phyloP scores from a whole-genome alignment of 176 grass and related monocot genomes.

The Pontederia paniculata region DNA sequence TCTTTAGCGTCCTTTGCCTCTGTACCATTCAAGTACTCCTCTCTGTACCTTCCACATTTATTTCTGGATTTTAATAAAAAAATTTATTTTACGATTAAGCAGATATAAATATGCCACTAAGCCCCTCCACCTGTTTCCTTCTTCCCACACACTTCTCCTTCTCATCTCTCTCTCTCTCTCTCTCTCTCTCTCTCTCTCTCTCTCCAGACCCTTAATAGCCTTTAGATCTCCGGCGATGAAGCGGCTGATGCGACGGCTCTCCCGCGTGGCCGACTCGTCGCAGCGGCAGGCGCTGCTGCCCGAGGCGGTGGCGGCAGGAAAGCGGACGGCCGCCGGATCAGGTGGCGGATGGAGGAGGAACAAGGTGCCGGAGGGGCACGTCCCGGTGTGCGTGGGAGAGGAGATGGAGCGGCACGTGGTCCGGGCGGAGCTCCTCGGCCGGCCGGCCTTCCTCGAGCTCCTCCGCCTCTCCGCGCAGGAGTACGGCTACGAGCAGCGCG shows the following conservation, averaged over 20 bases:
- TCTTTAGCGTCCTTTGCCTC: too few species aligned
- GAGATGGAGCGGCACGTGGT: constrained; percentile 10
- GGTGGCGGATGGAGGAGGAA: not conserved
- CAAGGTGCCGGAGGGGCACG: not conserved
- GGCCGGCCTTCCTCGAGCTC: constrained; percentile 4
- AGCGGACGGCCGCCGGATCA: not conserved
- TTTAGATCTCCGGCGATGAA: not conserved
- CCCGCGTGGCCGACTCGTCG: constrained; percentile 8
- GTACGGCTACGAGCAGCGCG: constrained; percentile 10
- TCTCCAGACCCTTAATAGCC: too few species aligned
- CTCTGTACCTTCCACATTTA: too few species aligned
- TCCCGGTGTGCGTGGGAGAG: constrained; percentile 6
- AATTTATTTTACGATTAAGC: too few species aligned
- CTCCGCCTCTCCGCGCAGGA: constrained; percentile 9
- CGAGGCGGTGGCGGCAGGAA: not conserved
- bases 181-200: too few species aligned
- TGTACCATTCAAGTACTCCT: too few species aligned
- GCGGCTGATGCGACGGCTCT: constrained; percentile 5
- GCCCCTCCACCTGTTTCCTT: too few species aligned
- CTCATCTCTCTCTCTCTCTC: too few species aligned
- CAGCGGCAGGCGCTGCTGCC: not conserved
- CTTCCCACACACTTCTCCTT: too few species aligned
- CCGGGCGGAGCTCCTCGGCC: constrained; percentile 9
- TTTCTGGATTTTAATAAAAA: too few species aligned
- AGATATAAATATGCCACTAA: too few species aligned